Base-by-base conservation (phyloP, 345 rosid genomes). In the Ceriops decandra region DNA sequence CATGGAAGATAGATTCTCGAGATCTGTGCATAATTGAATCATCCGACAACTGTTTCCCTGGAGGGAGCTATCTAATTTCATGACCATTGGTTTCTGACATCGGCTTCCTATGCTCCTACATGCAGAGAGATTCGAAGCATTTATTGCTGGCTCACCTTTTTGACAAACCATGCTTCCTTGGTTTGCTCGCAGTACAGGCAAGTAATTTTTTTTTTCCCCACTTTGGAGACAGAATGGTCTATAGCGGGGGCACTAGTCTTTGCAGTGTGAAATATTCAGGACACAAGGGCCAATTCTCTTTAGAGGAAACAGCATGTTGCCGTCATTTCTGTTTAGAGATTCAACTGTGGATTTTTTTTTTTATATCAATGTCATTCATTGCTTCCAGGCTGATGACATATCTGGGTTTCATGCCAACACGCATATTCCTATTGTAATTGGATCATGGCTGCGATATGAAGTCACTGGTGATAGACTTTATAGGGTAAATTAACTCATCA, bases 161-260 rank as follows among this genome's bases (percentile, higher is more conserved):
- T 65, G 99, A 95, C 78, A 93, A 93, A 74, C 98, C 98, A 35
- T 93, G 97, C 81, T 93, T 93, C 75, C 89, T 93, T 15, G 98
- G 98, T 3, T 73, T 86, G 77, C 97, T 95, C 33, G 99, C 96
- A 10, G 62, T 88, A 19, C 85, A 88, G 87, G 93, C 84, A 73
- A 66, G 59, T 71, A 32, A 22, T 1, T 38, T 38, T 38, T 11
- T 11, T 38, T 10, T 9, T 33, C 11, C 9, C 46, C 16, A 9
- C 15, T 38, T 11, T 38, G 46, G 16, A 5, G 16, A 11, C 15
- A 38, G 28, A 8, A 3, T 8, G 4, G 21, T 4, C 11, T n/a
- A 22, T 22, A 53, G 8, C 22, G 20, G 26, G 26, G 58, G 58
- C 46, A 38, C 15, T 38, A 38, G 46, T 38, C 15, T 38, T 38